phyloP scores from a whole-genome alignment of 257 asterid genomes.

The Euphrasia confusa region DNA sequence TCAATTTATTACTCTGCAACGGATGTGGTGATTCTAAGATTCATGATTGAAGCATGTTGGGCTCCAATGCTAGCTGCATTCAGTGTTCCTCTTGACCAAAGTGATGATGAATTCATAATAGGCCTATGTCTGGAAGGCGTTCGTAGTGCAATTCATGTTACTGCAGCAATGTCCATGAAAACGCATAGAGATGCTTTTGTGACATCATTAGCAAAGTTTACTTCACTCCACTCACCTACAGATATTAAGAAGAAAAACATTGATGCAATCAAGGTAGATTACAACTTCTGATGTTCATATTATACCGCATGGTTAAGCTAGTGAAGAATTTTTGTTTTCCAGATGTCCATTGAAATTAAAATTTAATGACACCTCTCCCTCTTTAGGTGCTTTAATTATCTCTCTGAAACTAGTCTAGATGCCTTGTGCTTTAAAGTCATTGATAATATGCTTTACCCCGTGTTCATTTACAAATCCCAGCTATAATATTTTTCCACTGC shows the following conservation, averaged over 20 bases:
- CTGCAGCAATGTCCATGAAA: constrained; percentile 98
- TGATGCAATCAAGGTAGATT: constrained; percentile 89
- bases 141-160: constrained; percentile 83
- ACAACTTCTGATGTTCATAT: constrained; percentile 20
- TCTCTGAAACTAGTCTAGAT: constrained; percentile 7
- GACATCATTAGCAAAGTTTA: constrained; percentile 93
- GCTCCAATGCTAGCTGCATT: constrained; percentile 99
- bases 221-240: constrained; percentile 97
- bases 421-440: constrained; percentile 10
- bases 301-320: constrained; percentile 15
- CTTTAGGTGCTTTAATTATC: constrained; percentile 4
- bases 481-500: constrained; percentile 7
- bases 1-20: constrained; percentile 95
- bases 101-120: constrained; percentile 74
- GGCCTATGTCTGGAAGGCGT: constrained; percentile 89
- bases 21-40: constrained; percentile 83
- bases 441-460: neutral
- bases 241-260: constrained; percentile 93
- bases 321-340: constrained; percentile 1
- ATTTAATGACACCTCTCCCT: no score
- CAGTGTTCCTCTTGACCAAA: constrained; percentile 97
- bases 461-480: constrained; percentile 19
- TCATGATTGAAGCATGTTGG: constrained; percentile 99
- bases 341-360: no score
- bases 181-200: constrained; percentile 97